A percentile compares a stretch with the other conserved stretches of the same genome.
Conservation (phyloP, 257 asterid genomes). For the Solanum pimpinellifolium region DNA sequence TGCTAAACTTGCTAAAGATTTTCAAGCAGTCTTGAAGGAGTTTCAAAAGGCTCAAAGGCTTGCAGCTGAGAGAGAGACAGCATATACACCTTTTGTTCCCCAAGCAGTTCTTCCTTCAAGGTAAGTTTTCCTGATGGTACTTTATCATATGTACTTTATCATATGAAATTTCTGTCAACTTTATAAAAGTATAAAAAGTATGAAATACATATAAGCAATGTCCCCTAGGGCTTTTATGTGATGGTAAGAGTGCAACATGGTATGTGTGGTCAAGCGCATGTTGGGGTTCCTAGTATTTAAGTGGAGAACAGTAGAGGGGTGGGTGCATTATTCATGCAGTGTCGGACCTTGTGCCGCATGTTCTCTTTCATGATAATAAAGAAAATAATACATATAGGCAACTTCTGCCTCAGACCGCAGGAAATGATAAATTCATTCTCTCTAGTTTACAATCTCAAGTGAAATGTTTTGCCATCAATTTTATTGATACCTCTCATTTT, state of each 20-base stretch:
- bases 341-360: background rate
- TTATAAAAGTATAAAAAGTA: background rate
- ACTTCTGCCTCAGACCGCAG: background rate
- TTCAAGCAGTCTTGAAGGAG: conserved; percentile 52
- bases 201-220: background rate
- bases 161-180: background rate
- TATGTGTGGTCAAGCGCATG: background rate
- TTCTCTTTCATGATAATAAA: background rate
- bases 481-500: background rate
- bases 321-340: background rate
- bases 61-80: conserved; percentile 72
- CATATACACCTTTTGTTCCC: conserved; percentile 56
- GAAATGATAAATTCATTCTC: background rate
- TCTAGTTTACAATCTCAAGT: background rate
- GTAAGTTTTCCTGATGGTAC: conserved; percentile 12
- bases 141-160: background rate
- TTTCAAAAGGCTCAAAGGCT: conserved; percentile 49
- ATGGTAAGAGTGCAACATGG: background rate
- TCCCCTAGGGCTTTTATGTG: background rate
- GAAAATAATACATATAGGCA: background rate
- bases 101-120: conserved; percentile 50
- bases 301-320: background rate
- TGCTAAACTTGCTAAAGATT: conserved; percentile 26
- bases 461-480: background rate
- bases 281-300: background rate